Evolutionary conservation across 257 asterid genomes (phyloP), one percentile per base, ranked within the genome.

Genomic region (Avicennia marina): DNA sequence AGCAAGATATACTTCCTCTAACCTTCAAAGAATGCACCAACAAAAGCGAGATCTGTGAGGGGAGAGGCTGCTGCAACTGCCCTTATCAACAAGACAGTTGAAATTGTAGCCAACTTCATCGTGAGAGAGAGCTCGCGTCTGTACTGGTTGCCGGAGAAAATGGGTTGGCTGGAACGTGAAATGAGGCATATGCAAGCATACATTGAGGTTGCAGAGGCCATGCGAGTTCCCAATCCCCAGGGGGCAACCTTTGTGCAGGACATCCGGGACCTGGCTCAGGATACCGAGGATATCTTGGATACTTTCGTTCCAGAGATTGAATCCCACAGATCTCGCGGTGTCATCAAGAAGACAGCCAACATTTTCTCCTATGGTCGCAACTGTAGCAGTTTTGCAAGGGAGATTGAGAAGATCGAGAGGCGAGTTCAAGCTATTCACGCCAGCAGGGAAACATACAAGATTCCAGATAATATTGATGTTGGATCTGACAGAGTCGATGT

Each of bases 241-340:
- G 63, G 24, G 49, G 40, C 9, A 19, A 57, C 27, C 36, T 39
- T 41, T 5, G 16, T 25, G 15, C 40, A 57, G 7, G 40, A 41
- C 12, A 42, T 36, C 0, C 2, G 45, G 18, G 46, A 36, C 40
- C 62, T 67, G 46, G 72, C 67, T 8, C 44, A 33, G 11, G 67
- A 60, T 48, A 34, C 32, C 7, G 67, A 67, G 36, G 56, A 42
- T 36, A 46, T 67, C 17, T 18, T 67, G 24, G 51, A 53, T 54
- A 44, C 17, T 22, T 13, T 27, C 7, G 33, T 32, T 33, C 48
- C 43, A 4, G 29, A 54, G 27, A n/a, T 41, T 13, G 62, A 39
- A 42, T 40, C 42, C 19, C 41, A 25, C 18, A 4, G 18, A 3
- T 22, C 54, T 21, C 10, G 4, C 4, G 15, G 17, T 27, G 6